These are phyloP conservation scores for Psilocybe tampanensis DNA, from an alignment of 768 basidiomycete genomes.

Conservation along the genomic window DNA sequence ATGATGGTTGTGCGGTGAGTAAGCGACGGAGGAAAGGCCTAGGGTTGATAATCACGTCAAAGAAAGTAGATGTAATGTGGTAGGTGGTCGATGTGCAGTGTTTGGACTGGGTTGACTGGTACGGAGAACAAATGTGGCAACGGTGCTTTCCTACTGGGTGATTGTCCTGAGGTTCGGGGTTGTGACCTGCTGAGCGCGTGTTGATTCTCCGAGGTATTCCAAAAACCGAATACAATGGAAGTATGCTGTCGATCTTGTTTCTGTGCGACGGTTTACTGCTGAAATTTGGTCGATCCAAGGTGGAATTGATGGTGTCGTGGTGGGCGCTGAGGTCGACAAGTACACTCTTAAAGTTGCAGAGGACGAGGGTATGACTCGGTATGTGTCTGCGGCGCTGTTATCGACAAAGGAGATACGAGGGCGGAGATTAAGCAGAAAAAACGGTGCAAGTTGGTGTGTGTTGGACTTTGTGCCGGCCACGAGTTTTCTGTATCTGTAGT, in stretches of 20 bases:
- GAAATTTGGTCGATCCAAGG: neutral
- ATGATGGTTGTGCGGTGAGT: too few species aligned
- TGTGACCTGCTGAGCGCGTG: neutral
- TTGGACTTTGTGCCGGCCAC: constrained; percentile 17
- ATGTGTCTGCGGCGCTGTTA: constrained; percentile 16
- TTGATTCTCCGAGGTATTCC: neutral
- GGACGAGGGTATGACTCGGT: neutral
- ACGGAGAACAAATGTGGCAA: neutral
- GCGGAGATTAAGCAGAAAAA: constrained; percentile 2
- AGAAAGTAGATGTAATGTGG: neutral
- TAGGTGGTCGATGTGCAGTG: neutral
- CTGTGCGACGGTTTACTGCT: neutral
- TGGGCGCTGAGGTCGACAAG: neutral
- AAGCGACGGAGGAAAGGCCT: too few species aligned
- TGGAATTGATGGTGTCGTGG: neutral
- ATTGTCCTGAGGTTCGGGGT: too few species aligned
- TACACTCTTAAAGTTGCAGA: neutral
- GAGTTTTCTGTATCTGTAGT: constrained; percentile 18
- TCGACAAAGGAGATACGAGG: constrained; percentile 7
- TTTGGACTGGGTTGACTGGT: too few species aligned
- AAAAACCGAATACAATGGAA: neutral
- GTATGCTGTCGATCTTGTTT: neutral
- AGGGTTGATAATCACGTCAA: neutral
- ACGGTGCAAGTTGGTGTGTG: constrained; percentile 9
- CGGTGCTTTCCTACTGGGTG: neutral